A percentile compares a stretch with the other conserved stretches of the same genome.
phyloP scores from a whole-genome alignment of 495 filamentous ascomycete species.

The Aspergillus biplanus region DNA sequence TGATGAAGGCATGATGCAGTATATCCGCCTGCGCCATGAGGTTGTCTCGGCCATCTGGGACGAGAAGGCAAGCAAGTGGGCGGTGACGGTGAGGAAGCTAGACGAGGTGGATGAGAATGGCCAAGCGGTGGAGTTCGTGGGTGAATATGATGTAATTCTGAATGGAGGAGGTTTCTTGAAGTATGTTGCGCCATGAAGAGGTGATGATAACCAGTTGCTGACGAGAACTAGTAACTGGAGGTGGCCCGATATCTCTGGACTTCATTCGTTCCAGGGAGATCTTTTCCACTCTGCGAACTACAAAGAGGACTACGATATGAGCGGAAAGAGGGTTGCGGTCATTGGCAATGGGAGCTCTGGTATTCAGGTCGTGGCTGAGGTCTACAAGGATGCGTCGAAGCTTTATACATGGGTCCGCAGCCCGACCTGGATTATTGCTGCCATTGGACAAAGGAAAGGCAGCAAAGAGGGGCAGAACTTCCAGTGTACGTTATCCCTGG shows the following conservation, averaged over 20 bases:
- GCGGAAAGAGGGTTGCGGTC: conserved; percentile 49
- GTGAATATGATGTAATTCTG: conserved; percentile 51
- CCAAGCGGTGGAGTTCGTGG: conserved; percentile 30
- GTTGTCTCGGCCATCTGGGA: conserved; percentile 34
- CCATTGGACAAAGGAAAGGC: conserved; percentile 21
- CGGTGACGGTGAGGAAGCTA: conserved; percentile 38
- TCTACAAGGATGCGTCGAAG: conserved; percentile 14
- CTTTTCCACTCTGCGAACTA: conserved; percentile 33
- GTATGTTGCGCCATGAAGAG: conserved; percentile 1
- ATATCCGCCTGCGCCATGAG: conserved; percentile 26
- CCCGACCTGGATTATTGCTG: conserved; percentile 24
- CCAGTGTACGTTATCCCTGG: background rate
- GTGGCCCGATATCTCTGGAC: conserved; percentile 38
- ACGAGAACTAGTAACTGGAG: conserved; percentile 14
- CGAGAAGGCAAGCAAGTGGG: conserved; percentile 39
- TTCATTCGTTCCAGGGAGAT: conserved; percentile 23
- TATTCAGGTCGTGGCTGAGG: conserved; percentile 38
- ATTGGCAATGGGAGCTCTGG: conserved; percentile 53
- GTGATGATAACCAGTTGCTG: background rate
- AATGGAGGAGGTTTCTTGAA: conserved; percentile 52
- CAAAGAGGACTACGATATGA: conserved; percentile 30
- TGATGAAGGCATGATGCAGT: conserved; percentile 31
- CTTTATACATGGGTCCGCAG: conserved; percentile 24
- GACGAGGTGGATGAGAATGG: conserved; percentile 17
- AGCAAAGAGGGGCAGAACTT: conserved; percentile 19